These are phyloP conservation scores for Polymyxa betae DNA, from an alignment of 208 protist species.

Conservation along the genomic window DNA sequence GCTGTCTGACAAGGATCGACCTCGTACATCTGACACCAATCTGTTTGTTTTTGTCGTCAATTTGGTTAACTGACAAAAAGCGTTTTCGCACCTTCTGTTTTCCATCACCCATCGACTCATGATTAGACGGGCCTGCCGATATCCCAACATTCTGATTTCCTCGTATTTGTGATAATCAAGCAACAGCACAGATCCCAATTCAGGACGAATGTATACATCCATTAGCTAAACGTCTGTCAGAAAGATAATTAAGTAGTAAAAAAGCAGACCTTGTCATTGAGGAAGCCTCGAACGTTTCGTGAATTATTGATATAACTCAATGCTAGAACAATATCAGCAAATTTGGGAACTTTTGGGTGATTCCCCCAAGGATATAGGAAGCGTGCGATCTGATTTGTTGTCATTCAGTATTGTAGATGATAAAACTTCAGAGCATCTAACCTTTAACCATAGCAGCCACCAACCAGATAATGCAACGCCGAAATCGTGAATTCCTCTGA, in stretches of 20 bases:
- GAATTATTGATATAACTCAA: conserved; percentile 55
- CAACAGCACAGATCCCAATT: background rate
- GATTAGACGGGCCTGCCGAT: conserved; percentile 26
- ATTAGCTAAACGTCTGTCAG: background rate
- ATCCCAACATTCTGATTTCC: conserved; percentile 31
- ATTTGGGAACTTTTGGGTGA: conserved; percentile 28
- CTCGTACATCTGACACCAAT: background rate
- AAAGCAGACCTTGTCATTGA: conserved; percentile 42
- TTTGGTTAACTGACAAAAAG: background rate
- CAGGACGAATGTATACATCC: conserved; percentile 51
- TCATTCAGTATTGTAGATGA: background rate
- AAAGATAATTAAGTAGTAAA: background rate
- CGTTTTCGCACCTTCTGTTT: background rate
- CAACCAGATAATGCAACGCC: conserved; percentile 36
- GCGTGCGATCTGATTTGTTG: background rate
- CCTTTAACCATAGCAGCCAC: conserved; percentile 49
- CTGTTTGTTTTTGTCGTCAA: background rate
- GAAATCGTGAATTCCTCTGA: conserved; percentile 15
- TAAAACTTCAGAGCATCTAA: background rate
- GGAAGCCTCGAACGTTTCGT: conserved; percentile 5
- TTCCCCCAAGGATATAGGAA: background rate
- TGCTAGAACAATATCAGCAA: conserved; percentile 36
- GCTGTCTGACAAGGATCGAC: background rate
- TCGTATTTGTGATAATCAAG: conserved; percentile 56
- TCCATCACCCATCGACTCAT: conserved; percentile 48